Base-by-base conservation (phyloP, 148 eudicot genomes). In the Limonium bicolor region DNA sequence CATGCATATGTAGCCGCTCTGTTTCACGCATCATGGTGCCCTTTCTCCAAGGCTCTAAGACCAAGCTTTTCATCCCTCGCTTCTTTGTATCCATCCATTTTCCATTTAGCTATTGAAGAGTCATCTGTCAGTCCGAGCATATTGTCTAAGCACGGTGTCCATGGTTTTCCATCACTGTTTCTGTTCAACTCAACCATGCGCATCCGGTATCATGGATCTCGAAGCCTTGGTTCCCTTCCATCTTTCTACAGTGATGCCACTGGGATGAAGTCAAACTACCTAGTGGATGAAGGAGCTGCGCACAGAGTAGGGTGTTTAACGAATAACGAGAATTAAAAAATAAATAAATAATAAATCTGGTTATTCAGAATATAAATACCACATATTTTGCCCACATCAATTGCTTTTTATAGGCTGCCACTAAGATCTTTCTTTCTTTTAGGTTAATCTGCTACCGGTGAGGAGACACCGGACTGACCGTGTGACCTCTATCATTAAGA, bases 11-110 rank as follows among this genome's bases (percentile, higher is more conserved):
- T 72, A 58, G 90, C 83, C 48, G 46, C 83, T 50, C 86, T 88
- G 60, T 88, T 88, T 68, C 80, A 88, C 59, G 90, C 96, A 47
- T 77, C 96, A 53, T 83, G 96, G 96, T 88, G 96, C 61, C 90
- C 86, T 15, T 88, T 88, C 73, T 88, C 94, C 32, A 72, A 66
- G 60, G 46, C 62, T 38, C 74, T 88, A 62, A 71, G 74, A 55
- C 81, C 96, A 45, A 80, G 39, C 48, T 76, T 88, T 42, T 80
- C 92, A 22, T 46, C 55, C 38, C 57, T 88, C 51, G 69, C 96
- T 37, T 68, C 81, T 37, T 61, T 80, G 38, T 83, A 71, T 65
- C 94, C 92, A 36, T 80, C 86, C 31, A 64, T 88, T 14, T 77
- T 94, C 33, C 96, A 88, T 63, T 80, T 83, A 58, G 86, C 94